A percentile compares a stretch with the other conserved stretches of the same genome.
phyloP scores from a whole-genome alignment of 768 basidiomycete genomes.

The Leccinum disarticulatum region DNA sequence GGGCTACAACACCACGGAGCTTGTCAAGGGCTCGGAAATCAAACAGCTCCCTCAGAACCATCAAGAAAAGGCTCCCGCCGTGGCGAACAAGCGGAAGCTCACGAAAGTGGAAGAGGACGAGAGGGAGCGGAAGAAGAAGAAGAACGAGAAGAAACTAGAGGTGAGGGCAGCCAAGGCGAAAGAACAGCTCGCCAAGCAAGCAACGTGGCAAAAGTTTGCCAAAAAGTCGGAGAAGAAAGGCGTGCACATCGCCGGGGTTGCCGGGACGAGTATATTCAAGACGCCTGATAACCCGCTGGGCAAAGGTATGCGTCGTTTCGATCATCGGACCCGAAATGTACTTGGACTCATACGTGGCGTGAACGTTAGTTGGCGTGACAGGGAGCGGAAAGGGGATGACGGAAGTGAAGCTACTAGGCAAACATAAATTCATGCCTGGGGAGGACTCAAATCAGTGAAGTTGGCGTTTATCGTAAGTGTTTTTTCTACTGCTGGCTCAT shows the following conservation, averaged over 20 bases:
- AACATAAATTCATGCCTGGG: slow-evolving; percentile 67
- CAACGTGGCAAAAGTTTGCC: slow-evolving; percentile 91
- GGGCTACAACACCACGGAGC: slow-evolving; percentile 88
- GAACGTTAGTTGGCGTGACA: slow-evolving; percentile 76
- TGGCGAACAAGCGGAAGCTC: slow-evolving; percentile 72
- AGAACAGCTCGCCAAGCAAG: slow-evolving; percentile 82
- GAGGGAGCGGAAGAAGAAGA: slow-evolving; percentile 87
- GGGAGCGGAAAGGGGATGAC: slow-evolving; percentile 91
- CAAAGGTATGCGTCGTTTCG: slow-evolving; percentile 55
- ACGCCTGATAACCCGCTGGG: slow-evolving; percentile 91
- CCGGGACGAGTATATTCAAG: slow-evolving; percentile 92
- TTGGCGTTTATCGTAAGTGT: slow-evolving; percentile 10
- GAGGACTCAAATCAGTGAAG: slow-evolving; percentile 44
- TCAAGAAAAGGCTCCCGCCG: slow-evolving; percentile 38
- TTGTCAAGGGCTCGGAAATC: slow-evolving; percentile 69
- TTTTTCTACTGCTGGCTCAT: background rate
- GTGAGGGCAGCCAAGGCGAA: slow-evolving; percentile 81
- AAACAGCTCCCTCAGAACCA: slow-evolving; percentile 67
- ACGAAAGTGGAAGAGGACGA: slow-evolving; percentile 83
- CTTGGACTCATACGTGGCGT: slow-evolving; percentile 17
- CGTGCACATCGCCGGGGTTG: slow-evolving; percentile 82
- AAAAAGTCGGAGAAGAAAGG: slow-evolving; percentile 95
- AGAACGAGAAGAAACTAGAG: slow-evolving; percentile 93
- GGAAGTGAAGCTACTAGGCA: slow-evolving; percentile 60
- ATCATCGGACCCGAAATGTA: background rate